phyloP scores from a whole-genome alignment of 1,284 basidiomycete genomes.

The Moesziomyces globuligerus region DNA sequence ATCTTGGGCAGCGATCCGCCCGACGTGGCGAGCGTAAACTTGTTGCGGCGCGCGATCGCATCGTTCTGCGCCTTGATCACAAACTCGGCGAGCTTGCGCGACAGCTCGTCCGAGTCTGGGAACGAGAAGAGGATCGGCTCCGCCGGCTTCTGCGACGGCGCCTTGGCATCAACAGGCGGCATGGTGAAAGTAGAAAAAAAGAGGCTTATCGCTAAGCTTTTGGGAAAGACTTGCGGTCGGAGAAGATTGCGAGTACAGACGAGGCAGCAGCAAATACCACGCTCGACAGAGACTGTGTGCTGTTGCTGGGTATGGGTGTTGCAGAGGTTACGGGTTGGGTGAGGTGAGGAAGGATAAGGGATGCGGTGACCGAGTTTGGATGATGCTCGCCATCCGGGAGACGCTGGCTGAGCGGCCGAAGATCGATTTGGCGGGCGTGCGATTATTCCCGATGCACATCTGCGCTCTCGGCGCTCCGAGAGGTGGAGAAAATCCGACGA shows the following conservation, averaged over 20 bases:
- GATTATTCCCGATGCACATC: neutral
- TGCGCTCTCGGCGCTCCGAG: no score
- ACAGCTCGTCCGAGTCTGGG: constrained; percentile 69
- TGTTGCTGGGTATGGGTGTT: no score
- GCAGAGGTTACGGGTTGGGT: no score
- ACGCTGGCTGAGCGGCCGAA: no score
- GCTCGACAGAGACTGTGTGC: no score
- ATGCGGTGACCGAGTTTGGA: no score
- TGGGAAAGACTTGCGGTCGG: neutral
- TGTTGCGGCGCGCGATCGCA: constrained; percentile 84
- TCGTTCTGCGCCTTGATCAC: constrained; percentile 89
- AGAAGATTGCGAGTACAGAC: no score
- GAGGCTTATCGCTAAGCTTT: neutral
- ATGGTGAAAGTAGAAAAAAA: constrained; percentile 16
- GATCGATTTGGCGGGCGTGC: neutral
- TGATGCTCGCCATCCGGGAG: neutral
- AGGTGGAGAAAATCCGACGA: no score
- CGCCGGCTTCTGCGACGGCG: constrained; percentile 51
- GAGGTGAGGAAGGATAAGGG: no score
- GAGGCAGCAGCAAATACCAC: no score
- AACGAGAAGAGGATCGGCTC: constrained; percentile 81
- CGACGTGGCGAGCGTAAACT: constrained; percentile 90
- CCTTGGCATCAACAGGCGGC: constrained; percentile 53
- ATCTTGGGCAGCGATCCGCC: constrained; percentile 91
- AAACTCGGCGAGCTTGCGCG: constrained; percentile 79